Evolutionary conservation across 2,329 filamentous ascomycete species (phyloP).

Genomic region (Echinosphaeria canescens): DNA sequence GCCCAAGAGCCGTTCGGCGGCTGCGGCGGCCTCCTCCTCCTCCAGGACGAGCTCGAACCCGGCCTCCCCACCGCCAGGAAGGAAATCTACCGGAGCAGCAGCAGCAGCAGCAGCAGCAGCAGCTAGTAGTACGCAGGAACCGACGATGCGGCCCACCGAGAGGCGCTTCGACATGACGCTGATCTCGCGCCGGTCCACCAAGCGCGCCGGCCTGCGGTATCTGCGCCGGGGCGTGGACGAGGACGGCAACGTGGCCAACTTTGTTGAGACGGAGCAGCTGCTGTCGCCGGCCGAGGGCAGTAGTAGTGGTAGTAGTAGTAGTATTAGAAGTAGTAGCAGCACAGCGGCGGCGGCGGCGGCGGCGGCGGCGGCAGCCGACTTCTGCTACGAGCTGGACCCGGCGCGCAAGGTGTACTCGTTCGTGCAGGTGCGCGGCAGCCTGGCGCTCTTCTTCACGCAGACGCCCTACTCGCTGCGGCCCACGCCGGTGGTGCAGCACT

Average conservation of each 20-base stretch:
- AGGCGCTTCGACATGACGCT: slow-evolving; percentile 60
- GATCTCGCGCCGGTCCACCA: slow-evolving; percentile 73
- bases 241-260: slow-evolving; percentile 71
- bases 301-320: too few relatives aligned
- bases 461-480: slow-evolving; percentile 88
- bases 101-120: too few relatives aligned
- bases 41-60: neutral
- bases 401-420: slow-evolving; percentile 55
- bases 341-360: too few relatives aligned
- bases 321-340: too few relatives aligned
- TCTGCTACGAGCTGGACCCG: slow-evolving; percentile 42
- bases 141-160: slow-evolving; percentile 22
- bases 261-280: slow-evolving; percentile 89
- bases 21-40: slow-evolving; percentile 3
- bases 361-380: too few relatives aligned
- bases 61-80: neutral
- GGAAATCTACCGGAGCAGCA: too few relatives aligned
- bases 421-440: slow-evolving; percentile 72
- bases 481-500: slow-evolving; percentile 62
- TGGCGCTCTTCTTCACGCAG: slow-evolving; percentile 89
- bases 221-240: slow-evolving; percentile 80
- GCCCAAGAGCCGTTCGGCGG: slow-evolving; percentile 3
- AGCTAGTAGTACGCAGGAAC: too few relatives aligned
- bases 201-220: slow-evolving; percentile 76
- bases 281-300: slow-evolving; percentile 37